Conservation (phyloP, 2,329 filamentous ascomycete genomes). For the Chaetomium sp. region DNA sequence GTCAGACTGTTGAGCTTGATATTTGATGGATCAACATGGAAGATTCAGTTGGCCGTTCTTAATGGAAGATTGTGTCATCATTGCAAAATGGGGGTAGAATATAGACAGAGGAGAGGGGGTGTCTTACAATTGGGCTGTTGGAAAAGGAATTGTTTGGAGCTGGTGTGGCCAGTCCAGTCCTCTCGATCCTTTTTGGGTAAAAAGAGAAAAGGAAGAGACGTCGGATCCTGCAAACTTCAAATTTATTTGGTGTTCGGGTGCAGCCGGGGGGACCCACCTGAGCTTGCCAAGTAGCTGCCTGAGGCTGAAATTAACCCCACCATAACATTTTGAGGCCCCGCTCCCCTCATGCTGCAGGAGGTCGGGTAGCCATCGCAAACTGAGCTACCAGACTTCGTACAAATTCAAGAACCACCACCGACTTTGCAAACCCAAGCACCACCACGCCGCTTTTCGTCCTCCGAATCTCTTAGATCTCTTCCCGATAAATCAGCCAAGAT, state of each 20-base stretch:
- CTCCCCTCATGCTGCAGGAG: conserved; percentile 1
- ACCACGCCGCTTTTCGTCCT: not conserved
- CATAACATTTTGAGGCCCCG: conserved; percentile 22
- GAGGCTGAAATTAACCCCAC: conserved; percentile 32
- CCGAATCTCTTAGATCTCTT: not conserved
- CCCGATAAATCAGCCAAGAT: conserved; percentile 25
- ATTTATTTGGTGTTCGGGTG: conserved; percentile 14
- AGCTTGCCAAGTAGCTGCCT: conserved; percentile 15
- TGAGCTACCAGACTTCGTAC: conserved; percentile 8
- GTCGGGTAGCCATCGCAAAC: conserved; percentile 28
- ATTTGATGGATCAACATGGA: conserved; percentile 57
- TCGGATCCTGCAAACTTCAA: conserved; percentile 9
- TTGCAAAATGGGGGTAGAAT: conserved; percentile 24
- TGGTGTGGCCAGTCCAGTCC: conserved; percentile 1
- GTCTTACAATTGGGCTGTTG: conserved; percentile 11
- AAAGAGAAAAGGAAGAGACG: conserved; percentile 1
- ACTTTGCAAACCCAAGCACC: not conserved
- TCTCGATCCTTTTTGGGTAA: not conserved
- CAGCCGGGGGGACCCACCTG: not conserved
- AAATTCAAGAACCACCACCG: conserved; percentile 13
- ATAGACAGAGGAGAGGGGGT: not conserved
- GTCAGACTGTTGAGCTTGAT: conserved; percentile 70
- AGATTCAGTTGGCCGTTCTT: conserved; percentile 69
- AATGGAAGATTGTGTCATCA: conserved; percentile 61
- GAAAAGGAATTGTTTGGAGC: not conserved